Evolutionary conservation across 768 basidiomycete genomes (phyloP), one percentile per base, ranked within the genome.

Genomic region (Tricholoma matsutake): DNA sequence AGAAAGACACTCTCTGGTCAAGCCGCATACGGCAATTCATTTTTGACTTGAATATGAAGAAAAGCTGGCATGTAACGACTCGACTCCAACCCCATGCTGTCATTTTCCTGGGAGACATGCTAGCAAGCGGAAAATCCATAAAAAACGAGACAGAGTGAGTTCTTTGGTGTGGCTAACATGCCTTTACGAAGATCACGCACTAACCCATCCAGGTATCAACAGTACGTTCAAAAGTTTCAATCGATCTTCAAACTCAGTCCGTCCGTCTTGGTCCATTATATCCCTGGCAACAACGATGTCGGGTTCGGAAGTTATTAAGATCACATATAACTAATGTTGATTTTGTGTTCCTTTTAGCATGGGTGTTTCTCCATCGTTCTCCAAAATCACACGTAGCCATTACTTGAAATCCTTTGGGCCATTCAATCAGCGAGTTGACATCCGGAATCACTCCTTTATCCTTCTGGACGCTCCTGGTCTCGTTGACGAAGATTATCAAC

Each of bases 221-320:
- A 72, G 20, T 91, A 90, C 59, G 78, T 76, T 18, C 72, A 75
- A 34, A 81, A 84, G 56, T 93, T 93, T 76, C 81, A 84, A 65
- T 74, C 76, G 4, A 85, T 86, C 31, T 92, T 92, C 67, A 69
- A 76, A 16, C 65, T 76, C 1, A 71, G 81, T 18, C 59, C 74
- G 13, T 73, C 74, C 3, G 70, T 77, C 14, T 68, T 76, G 0
- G 77, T 80, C 56, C 81, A 86, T 73, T 86, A 83, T 67, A 77
- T 92, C 43, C 86, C 89, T 6, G 92, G 92, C n/a, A 94, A 94
- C 65, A 88, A 87, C 64, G 92, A 94, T 65, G 80, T 94, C 49
- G 86, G 86, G 82, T 87, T 52, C 22, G 83, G 8, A 3, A 45
- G 47, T 28, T 8, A 49, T 52, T 10, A 53, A 22, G 1, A 53